A percentile compares a stretch with the other conserved stretches of the same genome.
Conservation (phyloP, 129 eudicot genomes). For the carrot (Daucus carota) region DH1_v3.0 NC_030382.2:43523001-43523500, state of each 20-base stretch:
- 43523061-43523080: constrained; percentile 94
- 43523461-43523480: neutral
- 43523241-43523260: no score
- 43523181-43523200: no score
- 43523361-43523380: neutral
- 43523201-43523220: no score
- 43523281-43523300: no score
- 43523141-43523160: constrained; percentile 94
- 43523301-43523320: no score
- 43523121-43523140: constrained; percentile 86
- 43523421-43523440: neutral
- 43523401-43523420: neutral
- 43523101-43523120: constrained; percentile 56
- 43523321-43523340: neutral
- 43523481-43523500: neutral
- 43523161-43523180: neutral
- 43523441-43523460: no score
- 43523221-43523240: no score
- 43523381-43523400: no score
- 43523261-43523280: no score
- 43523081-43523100: constrained; percentile 73
- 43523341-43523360: neutral
- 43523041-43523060: constrained; percentile 95
- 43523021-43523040: constrained; percentile 71
- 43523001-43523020: constrained; percentile 86